A percentile compares a stretch with the other conserved stretches of the same genome.
Evolutionary conservation across 225 moss, liverwort and hornwort genomes (phyloP).

Genomic region (Bryum argenteum): DNA sequence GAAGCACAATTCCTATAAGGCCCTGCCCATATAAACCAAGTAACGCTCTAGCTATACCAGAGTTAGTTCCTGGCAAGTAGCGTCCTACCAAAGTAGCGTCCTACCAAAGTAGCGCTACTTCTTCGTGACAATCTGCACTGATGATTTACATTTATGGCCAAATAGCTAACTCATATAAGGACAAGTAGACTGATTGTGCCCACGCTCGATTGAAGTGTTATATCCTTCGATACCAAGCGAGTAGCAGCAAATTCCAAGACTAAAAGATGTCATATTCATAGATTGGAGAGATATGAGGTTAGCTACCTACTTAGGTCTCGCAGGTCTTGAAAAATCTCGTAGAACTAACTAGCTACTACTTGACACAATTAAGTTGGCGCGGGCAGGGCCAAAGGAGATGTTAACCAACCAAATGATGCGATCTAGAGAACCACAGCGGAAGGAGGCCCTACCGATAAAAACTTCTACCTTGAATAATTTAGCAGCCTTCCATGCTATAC

Average conservation of each 20-base stretch:
- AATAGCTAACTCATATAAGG: neutral
- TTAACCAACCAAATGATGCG: constrained; percentile 1
- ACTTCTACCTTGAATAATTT: constrained; percentile 33
- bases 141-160: neutral
- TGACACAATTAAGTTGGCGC: neutral
- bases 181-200: neutral
- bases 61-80: neutral
- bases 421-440: constrained; percentile 23
- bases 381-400: neutral
- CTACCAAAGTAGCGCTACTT: neutral
- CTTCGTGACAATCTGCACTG: neutral
- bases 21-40: neutral
- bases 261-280: neutral
- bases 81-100: neutral
- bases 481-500: constrained; percentile 33
- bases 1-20: neutral
- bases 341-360: too few relatives aligned
- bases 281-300: too few relatives aligned
- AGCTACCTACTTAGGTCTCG: neutral
- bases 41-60: neutral
- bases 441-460: constrained; percentile 25
- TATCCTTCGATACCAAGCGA: neutral
- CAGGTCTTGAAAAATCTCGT: neutral
- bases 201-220: neutral
- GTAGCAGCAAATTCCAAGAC: neutral